These are phyloP conservation scores for Stephania japonica DNA, from an alignment of 164 flowering plant genomes.

Conservation along the genomic window DNA sequence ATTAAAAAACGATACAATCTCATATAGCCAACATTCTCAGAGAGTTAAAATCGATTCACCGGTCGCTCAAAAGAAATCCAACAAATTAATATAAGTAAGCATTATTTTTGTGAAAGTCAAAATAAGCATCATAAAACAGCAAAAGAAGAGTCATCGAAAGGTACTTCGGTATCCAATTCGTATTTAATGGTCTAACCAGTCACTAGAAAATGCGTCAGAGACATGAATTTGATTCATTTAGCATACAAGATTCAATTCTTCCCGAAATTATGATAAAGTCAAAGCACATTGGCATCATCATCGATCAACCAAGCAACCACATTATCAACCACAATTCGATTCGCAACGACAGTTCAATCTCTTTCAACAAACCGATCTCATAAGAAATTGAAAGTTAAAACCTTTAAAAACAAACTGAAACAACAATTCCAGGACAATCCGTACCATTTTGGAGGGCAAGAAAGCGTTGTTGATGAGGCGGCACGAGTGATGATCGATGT, in stretches of 20 bases:
- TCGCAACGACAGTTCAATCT: no score
- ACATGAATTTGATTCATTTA: not conserved
- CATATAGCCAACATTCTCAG: not conserved
- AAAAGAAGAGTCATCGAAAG: not conserved
- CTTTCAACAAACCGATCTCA: not conserved
- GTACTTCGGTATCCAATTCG: not conserved
- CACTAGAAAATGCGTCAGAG: not conserved
- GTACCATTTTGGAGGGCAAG: slow-evolving; percentile 19
- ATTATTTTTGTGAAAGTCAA: not conserved
- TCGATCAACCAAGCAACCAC: no score
- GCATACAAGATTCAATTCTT: no score
- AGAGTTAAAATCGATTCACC: not conserved
- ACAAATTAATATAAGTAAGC: not conserved
- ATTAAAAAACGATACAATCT: not conserved
- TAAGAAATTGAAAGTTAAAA: not conserved
- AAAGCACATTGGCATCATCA: not conserved
- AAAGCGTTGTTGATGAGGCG: slow-evolving; percentile 35
- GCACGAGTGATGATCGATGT: slow-evolving; percentile 85
- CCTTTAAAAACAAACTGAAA: no score
- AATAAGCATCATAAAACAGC: not conserved
- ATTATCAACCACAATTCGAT: no score
- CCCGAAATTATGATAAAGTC: not conserved
- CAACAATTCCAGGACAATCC: not conserved
- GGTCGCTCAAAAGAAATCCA: not conserved
- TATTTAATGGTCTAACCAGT: not conserved